Evolutionary conservation across 108 stramenopile species (phyloP).

Genomic region (Cyclostephanos invisitatus): DNA sequence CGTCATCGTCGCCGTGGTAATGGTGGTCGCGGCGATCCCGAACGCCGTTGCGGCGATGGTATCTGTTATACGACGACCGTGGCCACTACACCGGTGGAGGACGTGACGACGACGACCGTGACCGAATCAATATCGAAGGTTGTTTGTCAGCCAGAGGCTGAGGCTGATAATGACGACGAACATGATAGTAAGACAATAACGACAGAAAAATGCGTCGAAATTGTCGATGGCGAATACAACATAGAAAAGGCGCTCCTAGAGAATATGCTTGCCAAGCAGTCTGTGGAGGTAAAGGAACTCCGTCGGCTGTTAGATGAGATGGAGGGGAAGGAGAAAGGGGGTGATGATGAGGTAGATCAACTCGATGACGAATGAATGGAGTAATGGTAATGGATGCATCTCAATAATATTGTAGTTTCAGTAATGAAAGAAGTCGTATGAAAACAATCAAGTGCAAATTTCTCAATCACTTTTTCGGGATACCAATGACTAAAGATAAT

Average conservation of each 20-base stretch:
- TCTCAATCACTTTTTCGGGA: no score
- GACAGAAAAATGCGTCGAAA: not conserved
- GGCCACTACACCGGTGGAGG: constrained; percentile 7
- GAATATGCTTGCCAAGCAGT: constrained; percentile 23
- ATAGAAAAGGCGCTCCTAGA: constrained; percentile 10
- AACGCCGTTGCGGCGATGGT: not conserved
- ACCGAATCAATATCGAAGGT: not conserved
- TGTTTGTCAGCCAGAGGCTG: not conserved
- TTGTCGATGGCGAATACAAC: not conserved
- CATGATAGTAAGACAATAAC: no score
- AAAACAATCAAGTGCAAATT: no score
- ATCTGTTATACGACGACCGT: constrained; percentile 1
- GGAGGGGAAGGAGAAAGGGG: constrained; percentile 1
- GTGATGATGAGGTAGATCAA: not conserved
- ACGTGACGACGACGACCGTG: constrained; percentile 5
- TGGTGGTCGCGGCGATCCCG: constrained; percentile 9
- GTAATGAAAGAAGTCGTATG: no score
- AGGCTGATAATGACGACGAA: not conserved
- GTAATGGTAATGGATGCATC: not conserved
- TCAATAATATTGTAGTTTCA: no score
- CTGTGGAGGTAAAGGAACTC: constrained; percentile 17
- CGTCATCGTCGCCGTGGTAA: no score
- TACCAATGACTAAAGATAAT: no score
- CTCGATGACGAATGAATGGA: no score
- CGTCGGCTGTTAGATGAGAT: constrained; percentile 16